A percentile compares a stretch with the other conserved stretches of the same genome.
phyloP scores from a whole-genome alignment of 768 basidiomycete species.

The Pisolithus tinctorius region DNA sequence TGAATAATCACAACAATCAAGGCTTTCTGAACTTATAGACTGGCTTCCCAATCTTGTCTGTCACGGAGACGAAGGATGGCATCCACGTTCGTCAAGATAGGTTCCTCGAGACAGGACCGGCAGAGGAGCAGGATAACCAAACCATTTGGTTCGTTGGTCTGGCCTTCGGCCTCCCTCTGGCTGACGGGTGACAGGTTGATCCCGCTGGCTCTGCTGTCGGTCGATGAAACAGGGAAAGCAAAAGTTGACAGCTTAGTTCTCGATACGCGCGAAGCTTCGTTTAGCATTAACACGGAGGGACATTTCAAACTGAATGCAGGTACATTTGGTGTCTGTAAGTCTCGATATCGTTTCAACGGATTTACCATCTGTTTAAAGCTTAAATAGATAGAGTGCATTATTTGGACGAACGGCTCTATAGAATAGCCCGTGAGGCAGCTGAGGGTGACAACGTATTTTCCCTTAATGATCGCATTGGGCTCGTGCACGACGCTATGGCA shows the following conservation, averaged over 20 bases:
- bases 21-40: slow-evolving; percentile 24
- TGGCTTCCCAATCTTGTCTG: slow-evolving; percentile 87
- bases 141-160: slow-evolving; percentile 62
- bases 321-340: slow-evolving; percentile 84
- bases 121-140: slow-evolving; percentile 75
- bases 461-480: slow-evolving; percentile 81
- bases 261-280: slow-evolving; percentile 55
- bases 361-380: not conserved
- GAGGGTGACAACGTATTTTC: slow-evolving; percentile 59
- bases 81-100: slow-evolving; percentile 85
- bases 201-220: slow-evolving; percentile 68
- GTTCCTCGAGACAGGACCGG: slow-evolving; percentile 81
- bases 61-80: slow-evolving; percentile 66
- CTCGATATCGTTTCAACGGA: no score
- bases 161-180: not conserved
- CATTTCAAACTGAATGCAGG: slow-evolving; percentile 89
- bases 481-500: slow-evolving; percentile 77
- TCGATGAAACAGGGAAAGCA: slow-evolving; percentile 50
- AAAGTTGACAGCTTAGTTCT: slow-evolving; percentile 61
- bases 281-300: slow-evolving; percentile 67
- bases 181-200: slow-evolving; percentile 49
- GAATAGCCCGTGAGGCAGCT: slow-evolving; percentile 77
- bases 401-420: slow-evolving; percentile 66
- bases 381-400: slow-evolving; percentile 77
- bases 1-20: not conserved